These are phyloP conservation scores for Cercospora canescens DNA, from an alignment of 2,329 filamentous ascomycete species.

Conservation along the genomic window DNA sequence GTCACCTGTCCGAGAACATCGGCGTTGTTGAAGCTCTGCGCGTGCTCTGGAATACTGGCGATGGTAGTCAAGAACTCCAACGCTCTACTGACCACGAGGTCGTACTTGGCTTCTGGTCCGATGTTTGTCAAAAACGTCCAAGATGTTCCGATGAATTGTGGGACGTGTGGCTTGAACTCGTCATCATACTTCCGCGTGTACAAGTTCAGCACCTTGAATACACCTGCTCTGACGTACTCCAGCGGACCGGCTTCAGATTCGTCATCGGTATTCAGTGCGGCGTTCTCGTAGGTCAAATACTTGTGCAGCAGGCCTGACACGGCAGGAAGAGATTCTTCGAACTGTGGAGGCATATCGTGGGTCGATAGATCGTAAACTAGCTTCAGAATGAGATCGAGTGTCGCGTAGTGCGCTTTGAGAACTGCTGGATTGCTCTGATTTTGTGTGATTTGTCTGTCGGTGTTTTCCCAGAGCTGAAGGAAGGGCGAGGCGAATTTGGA, in stretches of 20 bases:
- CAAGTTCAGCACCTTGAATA: conserved; percentile 85
- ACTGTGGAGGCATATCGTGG: conserved; percentile 91
- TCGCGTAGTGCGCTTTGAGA: conserved; percentile 77
- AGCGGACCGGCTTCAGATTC: conserved; percentile 83
- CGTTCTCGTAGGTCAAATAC: conserved; percentile 87
- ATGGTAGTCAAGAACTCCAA: conserved; percentile 93
- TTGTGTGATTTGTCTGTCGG: conserved; percentile 68
- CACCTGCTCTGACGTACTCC: conserved; percentile 87
- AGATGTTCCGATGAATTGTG: conserved; percentile 82
- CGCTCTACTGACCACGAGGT: conserved; percentile 90
- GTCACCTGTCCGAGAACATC: conserved; percentile 81
- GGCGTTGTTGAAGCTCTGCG: conserved; percentile 80
- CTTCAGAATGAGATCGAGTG: conserved; percentile 85
- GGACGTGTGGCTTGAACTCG: conserved; percentile 78
- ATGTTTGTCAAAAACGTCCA: conserved; percentile 89
- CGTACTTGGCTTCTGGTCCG: conserved; percentile 87
- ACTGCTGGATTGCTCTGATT: conserved; percentile 73
- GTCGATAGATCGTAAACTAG: conserved; percentile 96
- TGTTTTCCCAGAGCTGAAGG: conserved; percentile 73
- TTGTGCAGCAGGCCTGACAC: conserved; percentile 84
- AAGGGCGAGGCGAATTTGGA: conserved; percentile 81
- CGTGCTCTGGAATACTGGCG: conserved; percentile 74
- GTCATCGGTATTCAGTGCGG: conserved; percentile 78
- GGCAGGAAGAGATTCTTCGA: conserved; percentile 80
- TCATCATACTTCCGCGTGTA: conserved; percentile 96